These are phyloP conservation scores for Amanita polypyramis DNA, from an alignment of 768 basidiomycete genomes.

Conservation along the genomic window DNA sequence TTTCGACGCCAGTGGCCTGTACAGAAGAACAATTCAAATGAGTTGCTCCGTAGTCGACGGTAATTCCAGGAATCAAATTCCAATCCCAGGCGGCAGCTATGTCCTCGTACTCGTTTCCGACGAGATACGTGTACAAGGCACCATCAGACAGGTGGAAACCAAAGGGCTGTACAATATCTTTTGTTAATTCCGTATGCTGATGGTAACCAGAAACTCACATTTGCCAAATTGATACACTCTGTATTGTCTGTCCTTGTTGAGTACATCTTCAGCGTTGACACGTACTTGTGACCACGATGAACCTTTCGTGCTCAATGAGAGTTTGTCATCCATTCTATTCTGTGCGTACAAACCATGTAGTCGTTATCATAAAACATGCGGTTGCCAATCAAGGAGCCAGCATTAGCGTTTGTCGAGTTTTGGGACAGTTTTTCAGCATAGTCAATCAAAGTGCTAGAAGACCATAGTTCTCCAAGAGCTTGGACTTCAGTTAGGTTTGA, in stretches of 20 bases:
- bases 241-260: conserved; percentile 49
- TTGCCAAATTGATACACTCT: conserved; percentile 57
- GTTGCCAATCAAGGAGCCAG: conserved; percentile 43
- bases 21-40: conserved; percentile 36
- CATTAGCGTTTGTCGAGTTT: conserved; percentile 36
- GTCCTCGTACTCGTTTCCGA: conserved; percentile 64
- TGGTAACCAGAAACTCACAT: conserved; percentile 24
- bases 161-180: conserved; percentile 27
- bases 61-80: conserved; percentile 68
- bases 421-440: conserved; percentile 28
- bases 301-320: conserved; percentile 27
- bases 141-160: conserved; percentile 69
- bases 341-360: conserved; percentile 42
- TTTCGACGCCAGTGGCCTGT: conserved; percentile 32
- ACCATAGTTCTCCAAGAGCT: conserved; percentile 42
- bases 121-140: conserved; percentile 49
- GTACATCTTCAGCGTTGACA: conserved; percentile 54
- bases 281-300: conserved; percentile 48
- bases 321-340: not conserved
- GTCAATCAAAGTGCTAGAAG: conserved; percentile 26
- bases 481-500: conserved; percentile 44
- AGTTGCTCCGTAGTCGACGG: conserved; percentile 52
- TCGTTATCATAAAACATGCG: conserved; percentile 58
- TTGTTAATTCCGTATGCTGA: not conserved
- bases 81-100: conserved; percentile 69